phyloP scores from a whole-genome alignment of 2,329 filamentous ascomycete species.

The Cladophialophora exuberans region DNA sequence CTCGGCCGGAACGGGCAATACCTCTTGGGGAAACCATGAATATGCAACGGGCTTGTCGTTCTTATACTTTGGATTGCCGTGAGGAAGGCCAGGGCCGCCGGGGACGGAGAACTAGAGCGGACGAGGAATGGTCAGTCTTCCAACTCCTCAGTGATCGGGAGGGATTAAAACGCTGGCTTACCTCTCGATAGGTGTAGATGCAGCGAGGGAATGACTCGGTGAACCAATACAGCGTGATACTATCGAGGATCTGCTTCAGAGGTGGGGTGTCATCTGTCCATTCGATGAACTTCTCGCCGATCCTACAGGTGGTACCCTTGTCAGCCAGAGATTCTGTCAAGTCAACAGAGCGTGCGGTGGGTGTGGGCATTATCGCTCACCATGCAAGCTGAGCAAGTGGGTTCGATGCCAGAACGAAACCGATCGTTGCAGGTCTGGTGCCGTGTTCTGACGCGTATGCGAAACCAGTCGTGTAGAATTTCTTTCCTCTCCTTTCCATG shows the following conservation, averaged over 20 bases:
- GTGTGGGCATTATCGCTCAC: constrained; percentile 29
- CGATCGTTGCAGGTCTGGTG: constrained; percentile 60
- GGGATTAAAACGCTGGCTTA: not conserved
- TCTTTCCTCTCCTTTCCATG: constrained; percentile 40
- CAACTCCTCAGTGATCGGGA: not conserved
- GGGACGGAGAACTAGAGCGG: constrained; percentile 11
- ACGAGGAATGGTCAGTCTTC: not conserved
- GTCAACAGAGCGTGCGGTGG: not conserved
- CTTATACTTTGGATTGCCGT: constrained; percentile 36
- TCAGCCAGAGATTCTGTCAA: not conserved
- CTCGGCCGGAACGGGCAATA: constrained; percentile 43
- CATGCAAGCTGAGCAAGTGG: constrained; percentile 63
- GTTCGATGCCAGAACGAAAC: constrained; percentile 55
- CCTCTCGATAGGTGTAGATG: constrained; percentile 38
- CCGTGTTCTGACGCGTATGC: constrained; percentile 59
- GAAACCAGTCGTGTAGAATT: constrained; percentile 46
- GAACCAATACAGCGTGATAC: constrained; percentile 43
- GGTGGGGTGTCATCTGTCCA: constrained; percentile 42
- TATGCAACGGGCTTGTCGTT: constrained; percentile 52
- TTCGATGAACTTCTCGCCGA: constrained; percentile 43
- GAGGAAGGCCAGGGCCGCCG: constrained; percentile 2
- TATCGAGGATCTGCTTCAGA: constrained; percentile 38
- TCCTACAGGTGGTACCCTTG: constrained; percentile 35
- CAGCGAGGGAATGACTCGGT: constrained; percentile 42
- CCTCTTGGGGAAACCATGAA: constrained; percentile 50